These are phyloP conservation scores for Daldinia decipiens DNA, from an alignment of 495 filamentous ascomycete genomes.

Conservation along the genomic window DNA sequence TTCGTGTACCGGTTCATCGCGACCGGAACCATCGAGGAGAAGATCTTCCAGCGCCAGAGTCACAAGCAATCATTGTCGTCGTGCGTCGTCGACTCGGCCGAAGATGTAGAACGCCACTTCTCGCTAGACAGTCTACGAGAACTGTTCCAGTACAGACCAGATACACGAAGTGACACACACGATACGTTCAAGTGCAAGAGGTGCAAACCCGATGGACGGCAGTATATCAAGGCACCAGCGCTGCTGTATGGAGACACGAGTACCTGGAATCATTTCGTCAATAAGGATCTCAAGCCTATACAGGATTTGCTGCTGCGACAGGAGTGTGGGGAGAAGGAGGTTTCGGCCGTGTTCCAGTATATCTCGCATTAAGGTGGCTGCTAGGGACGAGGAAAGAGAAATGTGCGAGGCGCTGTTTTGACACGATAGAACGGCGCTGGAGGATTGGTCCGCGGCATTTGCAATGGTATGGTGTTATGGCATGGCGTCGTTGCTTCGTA, in stretches of 20 bases:
- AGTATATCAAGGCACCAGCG: conserved; percentile 87
- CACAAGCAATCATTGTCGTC: conserved; percentile 97
- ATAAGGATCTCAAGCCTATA: conserved; percentile 78
- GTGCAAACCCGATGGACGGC: conserved; percentile 85
- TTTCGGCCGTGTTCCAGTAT: conserved; percentile 97
- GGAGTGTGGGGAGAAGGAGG: conserved; percentile 79
- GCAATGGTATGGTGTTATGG: conserved; percentile 16
- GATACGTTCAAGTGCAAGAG: conserved; percentile 99
- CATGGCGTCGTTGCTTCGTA: background rate
- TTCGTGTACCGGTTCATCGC: conserved; percentile 99
- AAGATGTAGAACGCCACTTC: conserved; percentile 98
- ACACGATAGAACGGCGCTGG: conserved; percentile 8
- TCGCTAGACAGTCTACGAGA: conserved; percentile 87
- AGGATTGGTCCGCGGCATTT: conserved; percentile 16
- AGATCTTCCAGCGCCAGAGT: conserved; percentile 98
- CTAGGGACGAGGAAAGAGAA: background rate
- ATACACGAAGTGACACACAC: conserved; percentile 91
- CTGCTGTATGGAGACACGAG: conserved; percentile 98
- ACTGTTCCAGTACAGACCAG: conserved; percentile 88
- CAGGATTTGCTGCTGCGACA: conserved; percentile 93
- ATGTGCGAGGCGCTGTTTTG: conserved; percentile 10
- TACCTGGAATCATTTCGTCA: conserved; percentile 97
- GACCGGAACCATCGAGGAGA: conserved; percentile 98
- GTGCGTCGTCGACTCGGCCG: conserved; percentile 96
- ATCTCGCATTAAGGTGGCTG: conserved; percentile 75